Percentiles rank a stretch among this genome's conserved stretches.
These are phyloP conservation scores for Platanus orientalis DNA, from an alignment of 164 flowering plant species.

Conservation along the genomic window DNA sequence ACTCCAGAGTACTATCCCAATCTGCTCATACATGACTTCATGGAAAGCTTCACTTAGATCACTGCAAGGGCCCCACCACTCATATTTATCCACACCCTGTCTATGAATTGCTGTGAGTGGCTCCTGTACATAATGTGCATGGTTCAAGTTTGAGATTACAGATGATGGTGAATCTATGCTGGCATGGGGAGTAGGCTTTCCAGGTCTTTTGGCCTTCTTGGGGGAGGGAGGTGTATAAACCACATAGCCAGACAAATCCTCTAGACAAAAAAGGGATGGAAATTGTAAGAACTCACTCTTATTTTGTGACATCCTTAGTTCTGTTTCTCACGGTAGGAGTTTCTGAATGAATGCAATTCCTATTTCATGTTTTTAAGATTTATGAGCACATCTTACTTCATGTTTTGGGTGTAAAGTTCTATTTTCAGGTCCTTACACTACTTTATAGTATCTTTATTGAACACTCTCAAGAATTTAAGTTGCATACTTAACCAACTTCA, in stretches of 20 bases:
- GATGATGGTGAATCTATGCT: conserved; percentile 20
- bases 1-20: conserved; percentile 60
- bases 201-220: conserved; percentile 7
- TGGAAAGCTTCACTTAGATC: conserved; percentile 10
- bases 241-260: conserved; percentile 7
- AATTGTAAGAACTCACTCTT: conserved; percentile 28
- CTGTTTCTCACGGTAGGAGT: conserved; percentile 7
- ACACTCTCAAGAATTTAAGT: neutral
- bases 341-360: conserved; percentile 16
- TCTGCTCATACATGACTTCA: conserved; percentile 41
- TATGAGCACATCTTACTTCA: neutral
- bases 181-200: conserved; percentile 16
- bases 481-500: neutral
- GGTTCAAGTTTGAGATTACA: conserved; percentile 22
- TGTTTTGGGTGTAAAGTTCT: neutral
- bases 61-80: conserved; percentile 10
- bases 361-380: conserved; percentile 8
- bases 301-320: conserved; percentile 11
- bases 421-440: neutral
- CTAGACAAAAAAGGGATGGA: conserved; percentile 17
- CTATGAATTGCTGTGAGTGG: conserved; percentile 23
- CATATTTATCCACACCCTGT: conserved; percentile 9
- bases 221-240: conserved; percentile 8
- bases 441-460: neutral
- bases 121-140: conserved; percentile 36